Evolutionary conservation across 768 basidiomycete species (phyloP).

Genomic region (Rubroboletus satanas): DNA sequence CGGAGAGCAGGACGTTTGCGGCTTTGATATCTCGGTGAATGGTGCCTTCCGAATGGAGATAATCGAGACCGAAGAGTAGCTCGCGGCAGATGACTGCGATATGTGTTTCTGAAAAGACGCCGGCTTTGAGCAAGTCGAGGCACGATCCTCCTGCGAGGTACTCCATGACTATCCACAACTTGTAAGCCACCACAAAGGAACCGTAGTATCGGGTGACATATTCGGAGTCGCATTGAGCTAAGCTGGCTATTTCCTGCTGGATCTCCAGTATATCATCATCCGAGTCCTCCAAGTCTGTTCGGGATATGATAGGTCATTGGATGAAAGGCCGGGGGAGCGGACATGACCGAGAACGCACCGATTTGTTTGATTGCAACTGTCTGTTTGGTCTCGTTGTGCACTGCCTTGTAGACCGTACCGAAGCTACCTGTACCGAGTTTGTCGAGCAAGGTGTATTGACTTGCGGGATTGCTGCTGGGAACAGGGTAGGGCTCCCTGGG

Average conservation of each 20-base stretch:
- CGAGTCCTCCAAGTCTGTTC: conserved; percentile 88
- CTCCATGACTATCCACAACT: conserved; percentile 99
- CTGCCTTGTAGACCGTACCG: conserved; percentile 95
- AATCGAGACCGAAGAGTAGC: conserved; percentile 87
- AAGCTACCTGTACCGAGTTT: conserved; percentile 98
- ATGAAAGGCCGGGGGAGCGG: not conserved
- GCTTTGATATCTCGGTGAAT: conserved; percentile 99
- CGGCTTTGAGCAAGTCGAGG: conserved; percentile 91
- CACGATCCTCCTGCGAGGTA: conserved; percentile 99
- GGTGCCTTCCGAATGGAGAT: conserved; percentile 92
- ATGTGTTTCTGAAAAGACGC: conserved; percentile 85
- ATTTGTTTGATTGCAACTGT: conserved; percentile 99
- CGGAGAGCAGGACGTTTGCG: conserved; percentile 89
- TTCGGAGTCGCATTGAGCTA: conserved; percentile 94
- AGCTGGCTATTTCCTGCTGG: conserved; percentile 95
- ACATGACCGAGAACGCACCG: conserved; percentile 48
- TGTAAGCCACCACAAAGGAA: conserved; percentile 94
- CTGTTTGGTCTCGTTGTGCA: conserved; percentile 90
- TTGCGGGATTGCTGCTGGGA: conserved; percentile 77
- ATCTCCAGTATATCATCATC: conserved; percentile 99
- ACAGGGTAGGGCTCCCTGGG: conserved; percentile 61
- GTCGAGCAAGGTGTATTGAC: conserved; percentile 88
- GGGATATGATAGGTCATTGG: not conserved
- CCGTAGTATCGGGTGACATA: conserved; percentile 96
- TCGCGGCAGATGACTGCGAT: conserved; percentile 95